phyloP scores from a whole-genome alignment of 352 stramenopile species.

The Globisporangium megalacanthum region DNA sequence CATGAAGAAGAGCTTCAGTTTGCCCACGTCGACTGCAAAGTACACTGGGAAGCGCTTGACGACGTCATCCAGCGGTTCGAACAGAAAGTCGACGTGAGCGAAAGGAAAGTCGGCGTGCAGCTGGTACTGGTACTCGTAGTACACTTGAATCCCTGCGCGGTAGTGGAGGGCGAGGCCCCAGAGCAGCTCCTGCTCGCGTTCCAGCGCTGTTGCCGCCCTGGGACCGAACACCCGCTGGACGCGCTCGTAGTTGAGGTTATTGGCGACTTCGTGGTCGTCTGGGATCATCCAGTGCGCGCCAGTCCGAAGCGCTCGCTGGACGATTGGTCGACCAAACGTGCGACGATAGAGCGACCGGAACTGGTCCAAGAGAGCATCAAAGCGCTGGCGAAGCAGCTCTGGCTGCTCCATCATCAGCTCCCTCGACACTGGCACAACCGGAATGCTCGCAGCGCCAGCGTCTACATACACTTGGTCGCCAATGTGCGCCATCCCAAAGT shows the following conservation, averaged over 20 bases:
- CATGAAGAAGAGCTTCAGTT: conserved; percentile 56
- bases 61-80: conserved; percentile 27
- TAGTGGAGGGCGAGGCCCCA: conserved; percentile 41
- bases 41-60: conserved; percentile 30
- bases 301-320: conserved; percentile 45
- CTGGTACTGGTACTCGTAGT: conserved; percentile 76
- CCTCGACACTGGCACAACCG: conserved; percentile 16
- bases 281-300: conserved; percentile 78
- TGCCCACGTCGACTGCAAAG: conserved; percentile 31
- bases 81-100: conserved; percentile 33
- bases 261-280: conserved; percentile 74
- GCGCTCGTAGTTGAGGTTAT: conserved; percentile 60
- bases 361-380: conserved; percentile 21
- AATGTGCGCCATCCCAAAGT: conserved; percentile 51
- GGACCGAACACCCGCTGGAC: conserved; percentile 25
- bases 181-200: conserved; percentile 18
- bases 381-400: conserved; percentile 11
- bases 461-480: conserved; percentile 62
- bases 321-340: conserved; percentile 38
- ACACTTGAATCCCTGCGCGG: conserved; percentile 44
- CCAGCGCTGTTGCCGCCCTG: neutral
- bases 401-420: neutral
- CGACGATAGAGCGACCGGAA: conserved; percentile 59
- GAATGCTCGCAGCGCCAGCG: conserved; percentile 25
- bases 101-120: conserved; percentile 39